phyloP scores from a whole-genome alignment of 1,284 basidiomycete species.

The Cutaneotrichosporon cavernicola region DNA sequence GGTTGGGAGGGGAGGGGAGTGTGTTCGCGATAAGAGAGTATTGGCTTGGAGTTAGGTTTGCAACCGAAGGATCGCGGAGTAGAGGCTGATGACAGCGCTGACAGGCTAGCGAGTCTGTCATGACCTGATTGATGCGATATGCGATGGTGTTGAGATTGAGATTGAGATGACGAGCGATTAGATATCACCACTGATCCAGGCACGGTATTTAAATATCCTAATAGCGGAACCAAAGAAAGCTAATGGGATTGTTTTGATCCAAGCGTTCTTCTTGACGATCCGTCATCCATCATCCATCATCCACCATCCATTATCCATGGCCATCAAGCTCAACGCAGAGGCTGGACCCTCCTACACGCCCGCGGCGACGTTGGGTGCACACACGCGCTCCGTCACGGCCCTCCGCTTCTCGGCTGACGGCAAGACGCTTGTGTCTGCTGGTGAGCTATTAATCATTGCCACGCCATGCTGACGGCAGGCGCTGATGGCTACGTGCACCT shows the following conservation, averaged over 20 bases:
- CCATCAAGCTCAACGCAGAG: conserved; percentile 12
- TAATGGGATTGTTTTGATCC: conserved; percentile 2
- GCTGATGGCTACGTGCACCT: conserved; percentile 53
- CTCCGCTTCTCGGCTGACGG: conserved; percentile 56
- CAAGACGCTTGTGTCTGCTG: conserved; percentile 50
- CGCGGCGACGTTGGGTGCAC: conserved; percentile 53
- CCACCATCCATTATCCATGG: conserved; percentile 5
- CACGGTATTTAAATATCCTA: neutral
- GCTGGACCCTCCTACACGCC: conserved; percentile 31
- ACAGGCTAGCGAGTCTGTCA: conserved; percentile 36
- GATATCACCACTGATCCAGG: conserved; percentile 6
- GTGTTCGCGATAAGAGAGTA: conserved; percentile 78
- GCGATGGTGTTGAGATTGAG: neutral
- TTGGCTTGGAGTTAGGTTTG: conserved; percentile 76
- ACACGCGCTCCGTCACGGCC: conserved; percentile 53
- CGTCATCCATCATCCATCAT: neutral
- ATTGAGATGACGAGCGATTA: conserved; percentile 11
- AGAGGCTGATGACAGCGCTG: conserved; percentile 62
- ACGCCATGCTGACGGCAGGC: conserved; percentile 25
- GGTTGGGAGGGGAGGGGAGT: conserved; percentile 55
- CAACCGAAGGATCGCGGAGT: conserved; percentile 79
- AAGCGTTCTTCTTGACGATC: neutral
- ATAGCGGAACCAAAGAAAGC: conserved; percentile 6
- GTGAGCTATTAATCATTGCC: conserved; percentile 28
- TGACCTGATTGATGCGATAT: conserved; percentile 1